A percentile compares a stretch with the other conserved stretches of the same genome.
These are phyloP conservation scores for Rosa chinensis DNA, from an alignment of 306 rosid genomes.

Conservation along the genomic window DNA sequence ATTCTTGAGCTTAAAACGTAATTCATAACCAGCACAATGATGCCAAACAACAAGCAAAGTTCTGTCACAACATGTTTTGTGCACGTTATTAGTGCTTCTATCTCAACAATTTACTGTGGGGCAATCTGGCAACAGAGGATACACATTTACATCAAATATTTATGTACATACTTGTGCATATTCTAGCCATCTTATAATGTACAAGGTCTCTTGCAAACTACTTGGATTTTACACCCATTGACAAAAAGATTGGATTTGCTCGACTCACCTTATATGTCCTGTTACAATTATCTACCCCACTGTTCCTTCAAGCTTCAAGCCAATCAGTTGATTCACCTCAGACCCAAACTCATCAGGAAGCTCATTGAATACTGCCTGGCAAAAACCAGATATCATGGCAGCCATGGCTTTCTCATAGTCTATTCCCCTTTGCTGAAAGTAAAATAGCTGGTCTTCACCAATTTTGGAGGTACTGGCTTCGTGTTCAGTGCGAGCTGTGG, in stretches of 20 bases:
- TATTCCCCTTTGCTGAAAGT: conserved; percentile 95
- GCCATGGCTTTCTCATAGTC: conserved; percentile 92
- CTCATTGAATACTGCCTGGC: conserved; percentile 90
- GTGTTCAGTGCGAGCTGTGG: conserved; percentile 79
- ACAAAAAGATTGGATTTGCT: conserved; percentile 22
- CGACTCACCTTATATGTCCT: not conserved
- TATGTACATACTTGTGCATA: conserved; percentile 26
- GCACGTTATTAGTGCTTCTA: not conserved
- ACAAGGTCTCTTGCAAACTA: conserved; percentile 11
- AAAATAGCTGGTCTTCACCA: conserved; percentile 87
- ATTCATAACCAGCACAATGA: not conserved
- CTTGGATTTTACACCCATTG: not conserved
- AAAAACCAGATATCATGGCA: conserved; percentile 96
- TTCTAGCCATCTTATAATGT: not conserved
- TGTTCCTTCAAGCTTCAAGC: conserved; percentile 93
- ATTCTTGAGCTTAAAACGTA: not conserved
- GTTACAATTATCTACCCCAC: conserved; percentile 51
- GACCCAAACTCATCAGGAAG: conserved; percentile 97
- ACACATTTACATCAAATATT: conserved; percentile 11
- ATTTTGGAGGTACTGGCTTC: conserved; percentile 95
- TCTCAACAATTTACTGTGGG: too few relatives aligned
- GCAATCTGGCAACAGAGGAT: not conserved
- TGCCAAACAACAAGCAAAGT: not conserved
- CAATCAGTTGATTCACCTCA: conserved; percentile 91
- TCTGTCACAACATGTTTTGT: not conserved